A percentile compares a stretch with the other conserved stretches of the same genome.
Conservation (phyloP, 495 filamentous ascomycete genomes). For the Xylaria bambusicola region DNA sequence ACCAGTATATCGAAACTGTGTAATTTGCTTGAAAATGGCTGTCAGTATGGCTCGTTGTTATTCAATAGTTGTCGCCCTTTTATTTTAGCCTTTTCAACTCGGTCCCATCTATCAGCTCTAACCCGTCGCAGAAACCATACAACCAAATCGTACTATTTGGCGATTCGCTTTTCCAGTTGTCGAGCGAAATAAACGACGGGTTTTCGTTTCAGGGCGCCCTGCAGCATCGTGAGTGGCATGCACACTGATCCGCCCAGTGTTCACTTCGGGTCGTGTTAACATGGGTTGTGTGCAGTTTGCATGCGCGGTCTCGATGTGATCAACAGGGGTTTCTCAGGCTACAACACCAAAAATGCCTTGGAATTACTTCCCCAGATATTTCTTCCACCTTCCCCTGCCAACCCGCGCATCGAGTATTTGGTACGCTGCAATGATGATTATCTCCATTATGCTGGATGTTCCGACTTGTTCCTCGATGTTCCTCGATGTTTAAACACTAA, state of each 20-base stretch:
- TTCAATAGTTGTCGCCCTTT: too few relatives aligned
- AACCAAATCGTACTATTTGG: slow-evolving; percentile 78
- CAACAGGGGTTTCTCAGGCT: slow-evolving; percentile 53
- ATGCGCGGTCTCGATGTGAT: slow-evolving; percentile 49
- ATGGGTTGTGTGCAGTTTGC: slow-evolving; percentile 35
- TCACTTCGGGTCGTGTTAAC: slow-evolving; percentile 25
- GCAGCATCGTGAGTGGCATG: slow-evolving; percentile 58
- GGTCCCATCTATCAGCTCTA: too few relatives aligned
- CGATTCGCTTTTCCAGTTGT: slow-evolving; percentile 74
- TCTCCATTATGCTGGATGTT: too few relatives aligned
- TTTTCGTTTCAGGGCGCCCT: slow-evolving; percentile 74
- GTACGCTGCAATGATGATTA: slow-evolving; percentile 45
- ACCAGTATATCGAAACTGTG: neutral
- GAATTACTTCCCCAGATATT: slow-evolving; percentile 45
- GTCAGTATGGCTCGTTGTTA: slow-evolving; percentile 19
- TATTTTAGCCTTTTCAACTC: too few relatives aligned
- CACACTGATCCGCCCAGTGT: neutral
- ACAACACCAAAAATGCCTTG: slow-evolving; percentile 51
- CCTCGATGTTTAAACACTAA: slow-evolving; percentile 18
- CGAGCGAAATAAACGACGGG: slow-evolving; percentile 57
- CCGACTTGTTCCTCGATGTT: too few relatives aligned
- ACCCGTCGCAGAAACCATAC: slow-evolving; percentile 45
- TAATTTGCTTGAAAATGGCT: slow-evolving; percentile 24
- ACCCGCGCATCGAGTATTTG: slow-evolving; percentile 61
- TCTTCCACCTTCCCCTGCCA: slow-evolving; percentile 48